Evolutionary conservation across 306 rosid genomes (phyloP), one percentile per base, ranked within the genome.

Genomic region (Fagus sylvatica): DNA sequence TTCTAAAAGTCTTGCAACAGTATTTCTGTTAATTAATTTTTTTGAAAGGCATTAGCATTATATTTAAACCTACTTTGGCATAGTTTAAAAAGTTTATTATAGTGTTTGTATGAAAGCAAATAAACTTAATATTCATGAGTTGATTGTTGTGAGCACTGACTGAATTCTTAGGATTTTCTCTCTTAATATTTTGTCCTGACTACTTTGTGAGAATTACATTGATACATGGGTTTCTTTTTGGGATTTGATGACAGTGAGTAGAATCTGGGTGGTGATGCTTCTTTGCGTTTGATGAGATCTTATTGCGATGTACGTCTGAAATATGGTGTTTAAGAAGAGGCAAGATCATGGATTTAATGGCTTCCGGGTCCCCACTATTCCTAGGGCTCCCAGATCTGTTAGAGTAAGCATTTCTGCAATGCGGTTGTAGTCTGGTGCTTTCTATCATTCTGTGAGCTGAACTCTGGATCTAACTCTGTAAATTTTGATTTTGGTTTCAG

Each of bases 291-390:
- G 84, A 88, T 85, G 89, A 83, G 73, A 68, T 70, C 78, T 19
- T 68, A 61, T 37, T 71, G 73, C 74, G 82, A 86, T 85, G 85
- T 55, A 78, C 86, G 90, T 90, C 75, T 87, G 33, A 83, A 84
- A 84, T 85, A 94, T 94, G 98, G 94, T 90, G 94, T 85, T 79
- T 86, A 90, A 92, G 93, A 92, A 85, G 77, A 91, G 83, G 82
- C 73, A 82, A 36, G 87, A 88, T 72, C 56, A 86, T 85, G 92
- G 91, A 85, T 82, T 87, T 66, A 57, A 74, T 80, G 95, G 96
- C 80, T 87, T 92, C 84, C 89, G 72, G 75, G 90, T 85, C 81
- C 89, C 92, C n/a, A 56, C 76, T 64, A 77, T 92, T 81, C 97
- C 98, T 64, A 88, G 82, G 82, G 88, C 84, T 80, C 97, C 92